Conservation (phyloP, 306 rosid species). For the Corylus americana region DNA sequence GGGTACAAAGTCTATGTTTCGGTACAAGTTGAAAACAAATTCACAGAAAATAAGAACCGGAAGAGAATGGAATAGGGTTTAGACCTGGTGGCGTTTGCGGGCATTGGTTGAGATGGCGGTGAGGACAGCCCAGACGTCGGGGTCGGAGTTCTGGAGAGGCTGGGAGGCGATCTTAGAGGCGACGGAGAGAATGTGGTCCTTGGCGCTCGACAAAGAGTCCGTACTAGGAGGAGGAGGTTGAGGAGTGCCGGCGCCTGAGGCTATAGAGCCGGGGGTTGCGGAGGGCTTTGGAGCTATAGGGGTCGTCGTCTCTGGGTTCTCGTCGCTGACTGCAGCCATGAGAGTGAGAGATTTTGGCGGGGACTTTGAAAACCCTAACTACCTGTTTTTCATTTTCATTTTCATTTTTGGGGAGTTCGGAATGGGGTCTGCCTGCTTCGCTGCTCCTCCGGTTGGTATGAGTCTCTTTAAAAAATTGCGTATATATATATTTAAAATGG, state of each 20-base stretch:
- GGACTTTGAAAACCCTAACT: conserved; percentile 61
- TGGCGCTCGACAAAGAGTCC: conserved; percentile 19
- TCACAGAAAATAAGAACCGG: background rate
- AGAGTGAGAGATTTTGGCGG: conserved; percentile 36
- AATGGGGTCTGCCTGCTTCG: background rate
- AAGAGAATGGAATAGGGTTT: background rate
- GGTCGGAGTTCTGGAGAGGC: conserved; percentile 64
- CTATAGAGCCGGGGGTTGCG: background rate
- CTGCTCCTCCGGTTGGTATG: background rate
- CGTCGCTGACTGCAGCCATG: conserved; percentile 29
- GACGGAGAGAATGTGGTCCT: conserved; percentile 56
- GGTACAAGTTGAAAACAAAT: background rate
- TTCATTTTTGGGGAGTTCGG: background rate
- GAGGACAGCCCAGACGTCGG: conserved; percentile 86
- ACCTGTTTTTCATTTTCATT: background rate
- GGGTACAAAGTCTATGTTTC: background rate
- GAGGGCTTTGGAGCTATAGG: background rate
- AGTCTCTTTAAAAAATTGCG: no score
- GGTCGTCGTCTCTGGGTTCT: conserved; percentile 8
- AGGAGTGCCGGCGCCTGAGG: conserved; percentile 2
- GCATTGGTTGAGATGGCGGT: conserved; percentile 86
- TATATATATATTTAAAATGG: no score
- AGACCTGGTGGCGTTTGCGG: conserved; percentile 80
- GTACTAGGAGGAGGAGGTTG: conserved; percentile 4
- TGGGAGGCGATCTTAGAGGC: conserved; percentile 75